These are phyloP conservation scores for Spizellomyces sp. DNA, from an alignment of 192 early-diverging fungal species.

Conservation along the genomic window DNA sequence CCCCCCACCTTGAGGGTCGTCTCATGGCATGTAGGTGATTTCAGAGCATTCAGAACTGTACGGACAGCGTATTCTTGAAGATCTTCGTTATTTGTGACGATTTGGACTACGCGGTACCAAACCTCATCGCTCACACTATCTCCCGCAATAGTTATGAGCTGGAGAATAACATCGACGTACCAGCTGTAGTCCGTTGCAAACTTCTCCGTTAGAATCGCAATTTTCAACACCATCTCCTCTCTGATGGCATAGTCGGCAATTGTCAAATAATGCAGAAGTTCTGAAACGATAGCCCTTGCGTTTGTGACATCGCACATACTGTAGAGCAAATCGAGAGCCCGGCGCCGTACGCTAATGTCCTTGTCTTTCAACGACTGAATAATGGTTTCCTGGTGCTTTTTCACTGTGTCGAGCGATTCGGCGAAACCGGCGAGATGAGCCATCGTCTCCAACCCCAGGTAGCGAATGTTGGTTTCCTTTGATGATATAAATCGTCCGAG, in stretches of 20 bases:
- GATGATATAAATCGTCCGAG: conserved; percentile 89
- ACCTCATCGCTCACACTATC: conserved; percentile 96
- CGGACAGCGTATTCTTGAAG: conserved; percentile 92
- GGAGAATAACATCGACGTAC: conserved; percentile 98
- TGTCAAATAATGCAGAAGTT: conserved; percentile 88
- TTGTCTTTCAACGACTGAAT: conserved; percentile 92
- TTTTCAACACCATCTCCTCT: conserved; percentile 98
- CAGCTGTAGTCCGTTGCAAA: conserved; percentile 96
- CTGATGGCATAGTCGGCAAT: conserved; percentile 88
- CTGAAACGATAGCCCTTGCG: conserved; percentile 83
- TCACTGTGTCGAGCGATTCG: conserved; percentile 82
- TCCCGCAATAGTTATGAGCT: conserved; percentile 91
- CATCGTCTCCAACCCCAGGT: conserved; percentile 97
- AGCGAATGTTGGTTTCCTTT: conserved; percentile 98
- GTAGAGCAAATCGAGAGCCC: conserved; percentile 94
- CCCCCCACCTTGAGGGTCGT: conserved; percentile 93
- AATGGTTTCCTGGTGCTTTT: conserved; percentile 70
- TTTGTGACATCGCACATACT: conserved; percentile 94
- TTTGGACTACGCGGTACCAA: conserved; percentile 97
- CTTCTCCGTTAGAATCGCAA: conserved; percentile 98
- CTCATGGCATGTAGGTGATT: conserved; percentile 93
- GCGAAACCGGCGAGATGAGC: conserved; percentile 73
- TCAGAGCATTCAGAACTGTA: conserved; percentile 75
- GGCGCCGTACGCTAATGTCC: conserved; percentile 94
- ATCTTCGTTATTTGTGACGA: conserved; percentile 93